Percentiles rank a stretch among this genome's conserved stretches.
Conservation (phyloP, 768 basidiomycete species). For the Trametes meyenii region DNA sequence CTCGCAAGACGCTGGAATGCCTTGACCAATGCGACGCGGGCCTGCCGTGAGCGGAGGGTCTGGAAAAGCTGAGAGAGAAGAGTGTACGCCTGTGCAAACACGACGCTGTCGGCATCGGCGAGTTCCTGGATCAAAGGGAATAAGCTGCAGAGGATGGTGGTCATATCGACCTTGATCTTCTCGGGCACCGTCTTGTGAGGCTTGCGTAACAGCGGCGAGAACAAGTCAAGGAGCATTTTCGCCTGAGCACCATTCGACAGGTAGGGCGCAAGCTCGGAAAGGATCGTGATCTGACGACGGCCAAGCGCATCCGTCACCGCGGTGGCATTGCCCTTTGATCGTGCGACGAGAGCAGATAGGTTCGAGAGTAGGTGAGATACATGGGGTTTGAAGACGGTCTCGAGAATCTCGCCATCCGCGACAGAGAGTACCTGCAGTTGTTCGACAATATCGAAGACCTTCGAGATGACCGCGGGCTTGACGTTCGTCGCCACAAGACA, state of each 20-base stretch:
- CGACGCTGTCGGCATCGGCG: constrained; percentile 43
- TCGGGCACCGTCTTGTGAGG: constrained; percentile 79
- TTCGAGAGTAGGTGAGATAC: constrained; percentile 71
- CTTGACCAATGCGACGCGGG: constrained; percentile 68
- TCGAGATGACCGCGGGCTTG: constrained; percentile 79
- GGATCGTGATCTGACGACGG: constrained; percentile 79
- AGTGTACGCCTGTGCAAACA: constrained; percentile 58
- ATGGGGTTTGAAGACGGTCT: constrained; percentile 66
- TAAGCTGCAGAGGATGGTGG: constrained; percentile 68
- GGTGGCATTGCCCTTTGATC: constrained; percentile 50
- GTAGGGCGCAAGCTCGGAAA: constrained; percentile 79
- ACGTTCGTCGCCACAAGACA: constrained; percentile 84
- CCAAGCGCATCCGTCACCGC: constrained; percentile 62
- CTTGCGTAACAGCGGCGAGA: constrained; percentile 79
- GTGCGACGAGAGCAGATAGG: constrained; percentile 69
- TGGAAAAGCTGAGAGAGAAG: constrained; percentile 81
- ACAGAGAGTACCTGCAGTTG: constrained; percentile 59
- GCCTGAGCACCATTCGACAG: constrained; percentile 74
- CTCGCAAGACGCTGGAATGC: constrained; percentile 59
- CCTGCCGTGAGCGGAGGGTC: constrained; percentile 67
- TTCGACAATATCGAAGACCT: constrained; percentile 86
- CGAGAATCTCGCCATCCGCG: constrained; percentile 51
- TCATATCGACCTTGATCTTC: constrained; percentile 80
- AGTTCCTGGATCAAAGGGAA: constrained; percentile 72
- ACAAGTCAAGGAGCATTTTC: constrained; percentile 66